Conservation (phyloP, 148 eudicot genomes). For the Vaccinium darrowii region DNA sequence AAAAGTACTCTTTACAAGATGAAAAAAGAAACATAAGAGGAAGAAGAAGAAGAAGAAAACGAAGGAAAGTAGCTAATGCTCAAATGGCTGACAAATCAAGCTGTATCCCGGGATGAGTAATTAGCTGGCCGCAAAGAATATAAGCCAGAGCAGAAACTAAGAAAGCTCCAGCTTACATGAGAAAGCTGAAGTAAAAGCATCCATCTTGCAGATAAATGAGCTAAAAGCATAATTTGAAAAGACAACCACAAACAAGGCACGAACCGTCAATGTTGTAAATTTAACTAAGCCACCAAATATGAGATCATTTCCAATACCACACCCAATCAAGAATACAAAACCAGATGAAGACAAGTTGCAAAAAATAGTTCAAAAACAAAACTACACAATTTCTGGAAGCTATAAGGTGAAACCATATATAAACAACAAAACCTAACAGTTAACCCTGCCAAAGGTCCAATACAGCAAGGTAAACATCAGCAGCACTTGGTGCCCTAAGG, state of each 20-base stretch:
- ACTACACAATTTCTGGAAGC: constrained; percentile 5
- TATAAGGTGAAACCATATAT: neutral
- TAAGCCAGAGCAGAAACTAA: neutral
- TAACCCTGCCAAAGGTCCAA: neutral
- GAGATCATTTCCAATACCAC: neutral
- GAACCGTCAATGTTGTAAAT: neutral
- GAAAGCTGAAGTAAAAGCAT: neutral
- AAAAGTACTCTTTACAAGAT: neutral
- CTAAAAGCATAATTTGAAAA: neutral
- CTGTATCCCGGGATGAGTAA: neutral
- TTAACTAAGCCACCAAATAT: neutral
- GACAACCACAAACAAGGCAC: neutral
- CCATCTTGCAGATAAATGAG: neutral
- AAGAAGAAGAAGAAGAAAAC: neutral
- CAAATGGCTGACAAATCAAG: neutral
- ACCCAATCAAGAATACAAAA: neutral
- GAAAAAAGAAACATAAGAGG: neutral
- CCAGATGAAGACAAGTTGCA: neutral
- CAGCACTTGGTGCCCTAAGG: constrained; percentile 16
- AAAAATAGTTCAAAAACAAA: neutral
- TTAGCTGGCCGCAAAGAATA: neutral
- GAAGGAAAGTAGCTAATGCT: neutral
- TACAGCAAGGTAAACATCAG: neutral
- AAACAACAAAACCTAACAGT: constrained; percentile 7
- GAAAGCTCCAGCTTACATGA: neutral